These are phyloP conservation scores for Phoenix dactylifera DNA, from an alignment of 176 grass and related monocot species.

Conservation along the genomic window DNA sequence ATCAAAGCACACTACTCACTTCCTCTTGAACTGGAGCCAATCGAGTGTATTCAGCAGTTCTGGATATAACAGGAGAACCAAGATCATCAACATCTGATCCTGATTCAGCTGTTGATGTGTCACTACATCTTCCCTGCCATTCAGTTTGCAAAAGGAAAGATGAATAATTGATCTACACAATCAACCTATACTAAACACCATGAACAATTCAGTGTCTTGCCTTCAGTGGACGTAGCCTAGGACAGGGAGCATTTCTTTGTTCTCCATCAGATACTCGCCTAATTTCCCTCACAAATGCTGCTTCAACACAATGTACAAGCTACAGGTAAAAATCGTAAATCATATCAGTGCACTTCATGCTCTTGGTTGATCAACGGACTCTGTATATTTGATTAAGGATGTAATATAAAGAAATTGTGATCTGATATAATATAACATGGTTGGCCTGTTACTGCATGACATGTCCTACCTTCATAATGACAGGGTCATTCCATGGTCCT, in stretches of 20 bases:
- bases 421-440: too few species aligned
- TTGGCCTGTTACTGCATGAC: neutral
- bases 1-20: slow-evolving; percentile 24
- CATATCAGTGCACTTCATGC: neutral
- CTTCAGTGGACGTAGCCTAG: slow-evolving; percentile 68
- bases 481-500: slow-evolving; percentile 93
- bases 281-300: slow-evolving; percentile 38
- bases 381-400: too few species aligned
- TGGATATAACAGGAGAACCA: slow-evolving; percentile 21
- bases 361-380: slow-evolving; percentile 1
- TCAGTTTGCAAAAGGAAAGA: neutral
- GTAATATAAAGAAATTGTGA: too few species aligned
- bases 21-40: slow-evolving; percentile 87
- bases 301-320: slow-evolving; percentile 68
- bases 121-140: slow-evolving; percentile 53
- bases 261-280: slow-evolving; percentile 63
- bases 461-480: slow-evolving; percentile 56
- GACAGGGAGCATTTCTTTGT: slow-evolving; percentile 42
- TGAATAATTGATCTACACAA: too few species aligned
- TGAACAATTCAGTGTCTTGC: slow-evolving; percentile 36
- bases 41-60: slow-evolving; percentile 57
- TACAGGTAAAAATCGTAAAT: slow-evolving; percentile 19
- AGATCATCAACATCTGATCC: slow-evolving; percentile 75
- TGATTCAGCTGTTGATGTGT: slow-evolving; percentile 79
- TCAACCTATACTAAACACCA: neutral